Conservation (phyloP, 2,329 filamentous ascomycete species). For the Biscogniauxia mediterranea region DNA sequence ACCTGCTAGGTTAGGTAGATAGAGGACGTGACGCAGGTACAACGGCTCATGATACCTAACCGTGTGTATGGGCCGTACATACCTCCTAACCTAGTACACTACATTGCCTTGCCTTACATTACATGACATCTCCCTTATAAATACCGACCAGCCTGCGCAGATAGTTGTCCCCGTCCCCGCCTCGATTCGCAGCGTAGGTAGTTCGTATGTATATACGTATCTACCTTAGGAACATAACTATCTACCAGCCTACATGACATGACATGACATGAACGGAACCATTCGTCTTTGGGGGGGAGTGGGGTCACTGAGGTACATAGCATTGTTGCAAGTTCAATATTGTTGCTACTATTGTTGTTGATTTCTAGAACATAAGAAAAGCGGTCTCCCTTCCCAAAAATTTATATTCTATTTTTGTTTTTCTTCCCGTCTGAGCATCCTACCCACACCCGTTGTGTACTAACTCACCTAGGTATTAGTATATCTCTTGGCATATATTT, state of each 20-base stretch:
- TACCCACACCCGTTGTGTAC: too few species aligned
- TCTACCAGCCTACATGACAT: background rate
- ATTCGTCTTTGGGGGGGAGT: too few species aligned
- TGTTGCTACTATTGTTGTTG: background rate
- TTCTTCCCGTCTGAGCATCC: too few species aligned
- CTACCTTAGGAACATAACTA: too few species aligned
- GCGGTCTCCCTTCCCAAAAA: background rate
- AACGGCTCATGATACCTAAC: background rate
- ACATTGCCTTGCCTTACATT: too few species aligned
- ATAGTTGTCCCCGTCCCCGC: background rate
- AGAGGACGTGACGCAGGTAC: background rate
- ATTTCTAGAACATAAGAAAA: background rate
- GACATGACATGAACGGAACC: background rate
- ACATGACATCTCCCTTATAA: background rate
- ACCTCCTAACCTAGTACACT: too few species aligned
- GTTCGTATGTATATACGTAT: background rate
- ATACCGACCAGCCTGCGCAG: background rate
- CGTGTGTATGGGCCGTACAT: too few species aligned
- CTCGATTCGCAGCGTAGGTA: too few species aligned
- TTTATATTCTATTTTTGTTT: too few species aligned
- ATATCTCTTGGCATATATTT: background rate
- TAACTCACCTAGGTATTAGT: too few species aligned
- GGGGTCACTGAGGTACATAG: too few species aligned
- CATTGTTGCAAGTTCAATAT: background rate
- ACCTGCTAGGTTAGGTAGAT: too few species aligned